Conservation (phyloP, 1,284 basidiomycete species). For the Crocinoboletus sp. region DNA sequence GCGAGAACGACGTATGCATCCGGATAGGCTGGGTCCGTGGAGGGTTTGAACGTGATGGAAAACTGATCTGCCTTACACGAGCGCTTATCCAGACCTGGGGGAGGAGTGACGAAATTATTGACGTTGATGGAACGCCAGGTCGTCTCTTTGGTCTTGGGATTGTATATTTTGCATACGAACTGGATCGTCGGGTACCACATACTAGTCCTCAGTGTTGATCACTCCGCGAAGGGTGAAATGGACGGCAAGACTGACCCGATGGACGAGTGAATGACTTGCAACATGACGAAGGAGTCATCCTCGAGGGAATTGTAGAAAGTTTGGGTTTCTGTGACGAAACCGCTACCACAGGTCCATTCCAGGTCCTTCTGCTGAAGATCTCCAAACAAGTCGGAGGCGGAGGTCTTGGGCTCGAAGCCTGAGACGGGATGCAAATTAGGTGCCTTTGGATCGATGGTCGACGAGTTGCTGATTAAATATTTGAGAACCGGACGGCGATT, state of each 20-base stretch:
- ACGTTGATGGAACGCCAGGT: slow-evolving; percentile 93
- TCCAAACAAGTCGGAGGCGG: slow-evolving; percentile 59
- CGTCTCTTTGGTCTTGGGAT: slow-evolving; percentile 73
- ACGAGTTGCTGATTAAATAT: slow-evolving; percentile 12
- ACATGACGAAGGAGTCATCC: slow-evolving; percentile 82
- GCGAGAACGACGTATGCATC: slow-evolving; percentile 81
- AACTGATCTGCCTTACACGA: slow-evolving; percentile 91
- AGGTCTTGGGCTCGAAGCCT: slow-evolving; percentile 34
- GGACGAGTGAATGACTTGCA: slow-evolving; percentile 93
- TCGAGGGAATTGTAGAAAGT: slow-evolving; percentile 82
- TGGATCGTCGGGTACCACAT: slow-evolving; percentile 95
- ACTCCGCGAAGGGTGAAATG: not conserved
- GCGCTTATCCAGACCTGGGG: slow-evolving; percentile 76
- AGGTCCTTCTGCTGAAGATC: slow-evolving; percentile 69
- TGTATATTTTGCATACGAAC: slow-evolving; percentile 90
- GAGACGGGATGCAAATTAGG: slow-evolving; percentile 81
- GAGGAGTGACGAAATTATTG: slow-evolving; percentile 75
- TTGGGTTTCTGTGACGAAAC: slow-evolving; percentile 94
- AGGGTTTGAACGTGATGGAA: slow-evolving; percentile 69
- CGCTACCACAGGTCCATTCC: slow-evolving; percentile 80
- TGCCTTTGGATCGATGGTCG: slow-evolving; percentile 54
- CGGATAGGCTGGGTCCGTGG: slow-evolving; percentile 60
- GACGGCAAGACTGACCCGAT: slow-evolving; percentile 68
- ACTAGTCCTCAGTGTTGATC: slow-evolving; percentile 36
- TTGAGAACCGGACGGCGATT: slow-evolving; percentile 7